These are phyloP conservation scores for Lepraria neglecta DNA, from an alignment of 495 filamentous ascomycete species.

Conservation along the genomic window DNA sequence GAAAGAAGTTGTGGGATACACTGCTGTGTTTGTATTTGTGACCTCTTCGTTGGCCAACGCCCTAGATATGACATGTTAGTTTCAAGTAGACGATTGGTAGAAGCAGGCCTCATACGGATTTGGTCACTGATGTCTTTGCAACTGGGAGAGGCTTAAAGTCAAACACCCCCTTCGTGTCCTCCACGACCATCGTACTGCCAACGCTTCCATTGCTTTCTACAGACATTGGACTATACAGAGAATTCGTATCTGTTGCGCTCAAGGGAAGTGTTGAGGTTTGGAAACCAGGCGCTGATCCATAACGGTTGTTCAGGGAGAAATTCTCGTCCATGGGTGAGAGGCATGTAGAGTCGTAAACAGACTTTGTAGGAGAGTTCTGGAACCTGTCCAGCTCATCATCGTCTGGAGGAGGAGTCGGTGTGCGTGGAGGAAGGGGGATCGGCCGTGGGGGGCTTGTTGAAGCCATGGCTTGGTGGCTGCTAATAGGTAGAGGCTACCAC, in stretches of 20 bases:
- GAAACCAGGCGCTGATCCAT: constrained; percentile 28
- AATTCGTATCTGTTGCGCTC: constrained; percentile 35
- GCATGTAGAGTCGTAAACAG: constrained; percentile 52
- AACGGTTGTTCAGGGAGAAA: constrained; percentile 39
- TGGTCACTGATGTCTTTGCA: constrained; percentile 64
- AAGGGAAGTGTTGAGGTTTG: constrained; percentile 28
- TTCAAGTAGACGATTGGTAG: constrained; percentile 9
- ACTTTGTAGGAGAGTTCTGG: constrained; percentile 33
- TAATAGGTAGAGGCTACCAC: neutral
- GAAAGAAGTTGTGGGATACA: constrained; percentile 94
- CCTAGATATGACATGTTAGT: constrained; percentile 38
- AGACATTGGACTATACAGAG: constrained; percentile 42
- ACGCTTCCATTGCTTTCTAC: constrained; percentile 37
- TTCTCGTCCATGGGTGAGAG: constrained; percentile 56
- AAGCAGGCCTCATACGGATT: constrained; percentile 57
- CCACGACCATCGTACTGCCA: constrained; percentile 34
- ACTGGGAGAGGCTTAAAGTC: constrained; percentile 87
- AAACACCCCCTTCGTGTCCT: constrained; percentile 59
- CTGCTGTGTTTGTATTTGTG: constrained; percentile 98
- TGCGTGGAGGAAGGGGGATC: constrained; percentile 58
- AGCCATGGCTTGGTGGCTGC: constrained; percentile 30
- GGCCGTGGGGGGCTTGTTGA: constrained; percentile 44
- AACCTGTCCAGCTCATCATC: constrained; percentile 38
- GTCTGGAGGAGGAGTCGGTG: constrained; percentile 62
- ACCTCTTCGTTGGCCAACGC: constrained; percentile 83